Conservation (phyloP, 1,284 basidiomycete species). For the Boletus sp. region DNA sequence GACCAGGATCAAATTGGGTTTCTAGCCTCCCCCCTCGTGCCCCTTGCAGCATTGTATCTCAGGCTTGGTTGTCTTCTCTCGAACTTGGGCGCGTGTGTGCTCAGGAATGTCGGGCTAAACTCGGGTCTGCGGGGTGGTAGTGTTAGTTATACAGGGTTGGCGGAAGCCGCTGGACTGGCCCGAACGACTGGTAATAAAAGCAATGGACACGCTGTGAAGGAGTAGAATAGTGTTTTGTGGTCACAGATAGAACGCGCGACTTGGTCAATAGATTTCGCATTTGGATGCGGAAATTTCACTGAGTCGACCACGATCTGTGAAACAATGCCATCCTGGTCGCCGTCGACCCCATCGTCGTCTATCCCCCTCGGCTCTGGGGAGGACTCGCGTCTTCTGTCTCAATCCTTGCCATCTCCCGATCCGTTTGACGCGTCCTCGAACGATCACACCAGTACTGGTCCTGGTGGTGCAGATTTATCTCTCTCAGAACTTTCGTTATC, state of each 20-base stretch:
- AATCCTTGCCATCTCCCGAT: constrained; percentile 40
- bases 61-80: constrained; percentile 38
- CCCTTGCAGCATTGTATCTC: constrained; percentile 40
- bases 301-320: background rate
- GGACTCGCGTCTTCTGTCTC: constrained; percentile 50
- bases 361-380: constrained; percentile 20
- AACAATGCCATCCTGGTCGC: constrained; percentile 33
- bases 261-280: background rate
- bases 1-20: constrained; percentile 47
- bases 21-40: constrained; percentile 47
- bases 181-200: background rate
- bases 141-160: constrained; percentile 17
- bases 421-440: constrained; percentile 35
- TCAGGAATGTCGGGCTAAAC: constrained; percentile 30
- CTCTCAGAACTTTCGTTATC: constrained; percentile 58
- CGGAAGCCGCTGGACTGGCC: constrained; percentile 24
- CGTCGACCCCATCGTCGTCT: constrained; percentile 31
- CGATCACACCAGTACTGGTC: constrained; percentile 38
- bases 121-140: constrained; percentile 25
- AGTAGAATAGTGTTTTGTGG: constrained; percentile 9
- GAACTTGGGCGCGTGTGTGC: constrained; percentile 41
- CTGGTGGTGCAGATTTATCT: constrained; percentile 53
- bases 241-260: background rate
- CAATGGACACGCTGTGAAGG: constrained; percentile 16
- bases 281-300: background rate